A percentile compares a stretch with the other conserved stretches of the same genome.
Conservation (phyloP, 768 basidiomycete genomes). For the Mycena indigotica region DNA sequence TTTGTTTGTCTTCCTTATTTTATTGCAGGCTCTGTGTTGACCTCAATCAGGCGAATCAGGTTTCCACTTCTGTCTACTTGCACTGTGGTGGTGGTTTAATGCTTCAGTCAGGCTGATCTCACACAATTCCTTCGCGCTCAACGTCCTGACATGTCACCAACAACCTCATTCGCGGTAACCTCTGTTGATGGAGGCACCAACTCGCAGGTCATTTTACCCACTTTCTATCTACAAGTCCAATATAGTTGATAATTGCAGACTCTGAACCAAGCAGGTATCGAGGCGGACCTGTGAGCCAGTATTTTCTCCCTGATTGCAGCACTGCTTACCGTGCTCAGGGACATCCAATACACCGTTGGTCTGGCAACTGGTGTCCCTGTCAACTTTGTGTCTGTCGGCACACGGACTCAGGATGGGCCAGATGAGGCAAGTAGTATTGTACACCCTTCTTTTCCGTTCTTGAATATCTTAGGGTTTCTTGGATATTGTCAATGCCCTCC, state of each 20-base stretch:
- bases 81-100: conserved; percentile 23
- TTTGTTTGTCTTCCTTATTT: too few relatives aligned
- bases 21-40: conserved; percentile 20
- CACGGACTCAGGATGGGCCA: too few relatives aligned
- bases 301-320: not conserved
- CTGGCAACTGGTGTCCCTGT: conserved; percentile 29
- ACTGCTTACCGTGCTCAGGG: too few relatives aligned
- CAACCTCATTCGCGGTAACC: conserved; percentile 27
- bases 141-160: conserved; percentile 28
- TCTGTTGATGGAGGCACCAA: conserved; percentile 32
- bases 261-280: conserved; percentile 27
- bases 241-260: too few relatives aligned
- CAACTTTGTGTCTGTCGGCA: conserved; percentile 27
- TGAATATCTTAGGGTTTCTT: conserved; percentile 20
- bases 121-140: conserved; percentile 27
- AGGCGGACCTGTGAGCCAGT: conserved; percentile 27
- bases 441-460: too few relatives aligned
- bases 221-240: too few relatives aligned
- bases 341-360: conserved; percentile 33
- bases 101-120: conserved; percentile 23
- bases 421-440: too few relatives aligned
- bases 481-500: conserved; percentile 18
- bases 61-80: conserved; percentile 32
- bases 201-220: too few relatives aligned
- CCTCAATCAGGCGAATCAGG: conserved; percentile 27